Evolutionary conservation across 345 rosid species (phyloP).

Genomic region (Clarkia xantiana): DNA sequence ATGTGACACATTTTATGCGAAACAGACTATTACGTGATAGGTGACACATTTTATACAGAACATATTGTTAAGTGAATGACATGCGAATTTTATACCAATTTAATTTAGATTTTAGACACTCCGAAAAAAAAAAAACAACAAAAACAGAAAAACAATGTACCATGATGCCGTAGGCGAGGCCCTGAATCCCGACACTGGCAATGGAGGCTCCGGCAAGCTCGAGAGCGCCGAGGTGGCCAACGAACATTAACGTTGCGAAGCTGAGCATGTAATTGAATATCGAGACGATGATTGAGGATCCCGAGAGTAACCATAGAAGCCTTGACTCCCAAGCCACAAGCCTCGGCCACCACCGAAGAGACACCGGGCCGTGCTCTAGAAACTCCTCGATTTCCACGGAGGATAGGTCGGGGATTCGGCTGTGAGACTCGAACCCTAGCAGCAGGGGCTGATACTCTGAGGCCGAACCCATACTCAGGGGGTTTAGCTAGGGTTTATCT

Average conservation of each 20-base stretch:
- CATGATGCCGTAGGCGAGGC: slow-evolving; percentile 93
- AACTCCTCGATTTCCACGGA: slow-evolving; percentile 58
- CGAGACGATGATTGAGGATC: slow-evolving; percentile 57
- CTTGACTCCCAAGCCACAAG: slow-evolving; percentile 70
- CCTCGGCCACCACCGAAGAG: slow-evolving; percentile 56
- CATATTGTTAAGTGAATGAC: too few relatives aligned
- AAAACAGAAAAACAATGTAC: slow-evolving; percentile 13
- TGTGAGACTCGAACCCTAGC: slow-evolving; percentile 38
- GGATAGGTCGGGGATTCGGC: slow-evolving; percentile 37
- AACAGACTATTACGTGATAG: too few relatives aligned
- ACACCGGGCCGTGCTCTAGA: slow-evolving; percentile 21
- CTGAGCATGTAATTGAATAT: slow-evolving; percentile 71
- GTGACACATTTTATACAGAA: too few relatives aligned
- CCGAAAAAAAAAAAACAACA: not conserved
- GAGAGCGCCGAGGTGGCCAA: slow-evolving; percentile 61
- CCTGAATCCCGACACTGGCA: slow-evolving; percentile 82
- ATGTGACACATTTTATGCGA: too few relatives aligned
- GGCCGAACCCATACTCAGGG: slow-evolving; percentile 11
- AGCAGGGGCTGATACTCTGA: slow-evolving; percentile 33
- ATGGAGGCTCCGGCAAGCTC: slow-evolving; percentile 86
- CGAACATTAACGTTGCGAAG: slow-evolving; percentile 63
- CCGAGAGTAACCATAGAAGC: slow-evolving; percentile 62
- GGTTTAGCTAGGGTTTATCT: too few relatives aligned
- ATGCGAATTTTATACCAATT: too few relatives aligned
- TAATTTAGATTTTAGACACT: too few relatives aligned